Evolutionary conservation across 208 protist species (phyloP).

Genomic region (Crithidia sp.): DNA sequence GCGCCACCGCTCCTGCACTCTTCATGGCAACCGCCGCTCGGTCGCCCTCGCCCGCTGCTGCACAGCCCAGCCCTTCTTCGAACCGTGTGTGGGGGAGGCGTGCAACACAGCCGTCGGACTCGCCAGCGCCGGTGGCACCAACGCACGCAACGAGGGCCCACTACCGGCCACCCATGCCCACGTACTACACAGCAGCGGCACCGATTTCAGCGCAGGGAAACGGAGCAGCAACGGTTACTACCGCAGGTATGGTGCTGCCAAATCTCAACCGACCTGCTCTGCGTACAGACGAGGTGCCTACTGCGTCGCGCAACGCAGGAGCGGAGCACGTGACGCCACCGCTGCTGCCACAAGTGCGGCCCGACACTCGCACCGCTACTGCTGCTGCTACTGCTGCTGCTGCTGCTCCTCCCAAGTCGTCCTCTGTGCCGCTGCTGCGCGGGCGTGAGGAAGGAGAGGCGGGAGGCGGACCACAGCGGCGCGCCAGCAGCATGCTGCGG

Average conservation of each 20-base stretch:
- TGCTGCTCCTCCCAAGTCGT: background rate
- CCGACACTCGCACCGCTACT: background rate
- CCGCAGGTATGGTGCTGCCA: background rate
- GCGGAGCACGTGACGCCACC: background rate
- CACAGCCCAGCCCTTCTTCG: too few relatives aligned
- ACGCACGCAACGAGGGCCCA: background rate
- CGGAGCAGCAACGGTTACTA: too few relatives aligned
- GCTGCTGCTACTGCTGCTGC: background rate
- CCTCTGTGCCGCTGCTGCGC: constrained; percentile 1
- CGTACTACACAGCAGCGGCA: background rate
- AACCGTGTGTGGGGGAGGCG: background rate
- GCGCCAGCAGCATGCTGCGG: constrained; percentile 1
- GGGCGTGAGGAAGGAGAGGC: background rate
- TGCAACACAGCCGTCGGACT: background rate
- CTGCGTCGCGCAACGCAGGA: background rate
- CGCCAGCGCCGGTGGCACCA: constrained; percentile 14
- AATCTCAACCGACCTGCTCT: background rate
- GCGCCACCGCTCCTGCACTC: background rate
- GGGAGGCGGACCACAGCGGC: background rate
- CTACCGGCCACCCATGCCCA: background rate
- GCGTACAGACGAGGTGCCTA: background rate
- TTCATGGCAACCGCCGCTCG: background rate
- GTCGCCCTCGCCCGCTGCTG: background rate
- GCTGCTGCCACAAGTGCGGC: constrained; percentile 3
- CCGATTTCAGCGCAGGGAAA: background rate